Evolutionary conservation across 106 monocot genomes (phyloP).

Genomic region (Narthecium ossifragum): DNA sequence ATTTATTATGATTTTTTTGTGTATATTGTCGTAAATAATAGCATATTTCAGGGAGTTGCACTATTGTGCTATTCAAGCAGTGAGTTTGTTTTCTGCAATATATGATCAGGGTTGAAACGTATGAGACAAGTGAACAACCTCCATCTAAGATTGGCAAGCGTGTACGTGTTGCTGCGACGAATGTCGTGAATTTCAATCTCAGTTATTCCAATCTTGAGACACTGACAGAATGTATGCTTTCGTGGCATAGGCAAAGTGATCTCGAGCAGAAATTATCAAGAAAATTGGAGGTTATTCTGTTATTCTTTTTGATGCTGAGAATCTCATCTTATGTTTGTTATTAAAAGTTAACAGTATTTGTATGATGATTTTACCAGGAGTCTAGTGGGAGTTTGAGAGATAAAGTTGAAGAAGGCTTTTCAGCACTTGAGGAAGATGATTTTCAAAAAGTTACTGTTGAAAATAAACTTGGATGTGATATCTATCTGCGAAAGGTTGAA

Average conservation of each 20-base stretch:
- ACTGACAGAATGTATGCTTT: constrained; percentile 51
- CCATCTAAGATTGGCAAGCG: constrained; percentile 66
- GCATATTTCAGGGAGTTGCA: no score
- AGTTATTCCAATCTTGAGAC: constrained; percentile 83
- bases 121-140: constrained; percentile 39
- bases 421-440: constrained; percentile 94
- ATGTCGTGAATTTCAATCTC: constrained; percentile 59
- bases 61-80: not conserved
- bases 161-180: constrained; percentile 78
- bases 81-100: constrained; percentile 9
- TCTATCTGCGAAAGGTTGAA: constrained; percentile 61
- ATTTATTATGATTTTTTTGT: not conserved
- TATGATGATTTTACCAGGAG: constrained; percentile 58
- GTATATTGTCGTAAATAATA: no score
- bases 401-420: constrained; percentile 23
- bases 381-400: constrained; percentile 23
- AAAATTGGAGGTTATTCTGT: constrained; percentile 71
- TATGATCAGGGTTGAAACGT: constrained; percentile 82
- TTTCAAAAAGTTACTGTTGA: constrained; percentile 68
- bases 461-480: constrained; percentile 83
- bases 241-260: constrained; percentile 68
- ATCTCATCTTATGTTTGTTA: no score
- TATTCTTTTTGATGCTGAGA: no score
- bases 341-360: no score
- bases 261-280: constrained; percentile 34